Base-by-base conservation (phyloP, 2,329 filamentous ascomycete genomes). In the Ceratocystis papillata region DNA sequence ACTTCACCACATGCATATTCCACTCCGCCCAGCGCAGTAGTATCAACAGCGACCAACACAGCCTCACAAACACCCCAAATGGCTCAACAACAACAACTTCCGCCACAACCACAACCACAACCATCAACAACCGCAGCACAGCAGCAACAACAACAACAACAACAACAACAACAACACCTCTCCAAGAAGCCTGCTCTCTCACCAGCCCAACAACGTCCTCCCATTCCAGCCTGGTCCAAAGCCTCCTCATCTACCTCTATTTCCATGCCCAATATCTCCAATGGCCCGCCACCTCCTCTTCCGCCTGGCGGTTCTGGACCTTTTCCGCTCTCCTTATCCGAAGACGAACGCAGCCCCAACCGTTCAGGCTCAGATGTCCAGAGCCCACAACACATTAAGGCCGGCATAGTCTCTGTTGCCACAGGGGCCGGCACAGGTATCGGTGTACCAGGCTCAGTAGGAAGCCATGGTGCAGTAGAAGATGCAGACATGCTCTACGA, bases 401-500 rank as follows among this genome's bases (percentile, higher is more conserved):
- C 69, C 69, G 70, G 74, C 67, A 69, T 55, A 28, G 20, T 30
- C 53, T 12, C 53, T 25, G n/a, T 25, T 10, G 1, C 12, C 53
- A 8, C 10, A 25, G 10, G 53, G 12, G 3, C 75, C 76, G 25
- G 48, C 48, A 22, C 8, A 12, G 22, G 53, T 1, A 17, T 12
- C 25, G 12, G 53, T 3, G 53, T 30, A 25, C 12, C 22, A 17
- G 53, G 53, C 25, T 7, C 53, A 17, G 75, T 75, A 64, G 70
- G 72, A 59, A 80, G 79, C 70, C 81, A 83, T 73, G 86, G 87
- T 72, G 81, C 88, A 44, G 77, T 86, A 69, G 90, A 96, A 71
- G 87, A 87, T 70, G 87, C 87, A 0, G 92, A 96, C 75, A 78
- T 92, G 70, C 78, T 96, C 20, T 96, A 96, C 73, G 92, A 97